phyloP scores from a whole-genome alignment of 1,139 yeast genomes.

The Wickerhamomyces sp. region DNA sequence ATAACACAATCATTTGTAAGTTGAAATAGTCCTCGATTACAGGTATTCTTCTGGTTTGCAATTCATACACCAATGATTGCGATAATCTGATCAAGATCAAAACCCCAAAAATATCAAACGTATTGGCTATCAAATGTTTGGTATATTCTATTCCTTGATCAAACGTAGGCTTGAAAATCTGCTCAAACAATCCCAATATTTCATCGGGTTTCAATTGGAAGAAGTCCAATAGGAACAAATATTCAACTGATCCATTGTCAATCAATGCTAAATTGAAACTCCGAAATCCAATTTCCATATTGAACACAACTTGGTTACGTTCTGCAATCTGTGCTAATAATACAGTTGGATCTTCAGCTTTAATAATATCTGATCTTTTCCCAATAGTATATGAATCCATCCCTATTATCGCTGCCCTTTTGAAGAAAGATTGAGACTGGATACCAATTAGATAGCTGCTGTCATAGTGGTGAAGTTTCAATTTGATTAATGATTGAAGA shows the following conservation, averaged over 20 bases:
- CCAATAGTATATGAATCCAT: conserved; percentile 35
- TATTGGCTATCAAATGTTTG: conserved; percentile 41
- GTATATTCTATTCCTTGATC: conserved; percentile 52
- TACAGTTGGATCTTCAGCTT: conserved; percentile 54
- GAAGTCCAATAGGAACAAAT: conserved; percentile 66
- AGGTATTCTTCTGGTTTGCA: conserved; percentile 65
- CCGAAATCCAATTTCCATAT: conserved; percentile 70
- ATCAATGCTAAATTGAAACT: conserved; percentile 70
- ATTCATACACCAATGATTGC: conserved; percentile 57
- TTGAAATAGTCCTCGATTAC: conserved; percentile 72
- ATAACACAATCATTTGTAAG: conserved; percentile 57
- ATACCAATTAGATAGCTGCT: conserved; percentile 47
- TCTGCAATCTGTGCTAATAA: conserved; percentile 87
- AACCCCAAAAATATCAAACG: conserved; percentile 75
- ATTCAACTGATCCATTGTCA: conserved; percentile 78
- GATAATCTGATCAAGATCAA: conserved; percentile 71
- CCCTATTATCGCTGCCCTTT: conserved; percentile 1
- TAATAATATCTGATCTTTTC: conserved; percentile 49
- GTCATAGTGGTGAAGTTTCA: conserved; percentile 51
- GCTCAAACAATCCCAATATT: conserved; percentile 38
- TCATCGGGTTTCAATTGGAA: conserved; percentile 49
- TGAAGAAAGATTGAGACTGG: conserved; percentile 8
- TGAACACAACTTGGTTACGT: conserved; percentile 57
- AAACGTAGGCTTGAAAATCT: conserved; percentile 47
- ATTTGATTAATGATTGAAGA: conserved; percentile 65